These are phyloP conservation scores for Parsonsia alboflavescens DNA, from an alignment of 257 asterid species.

Conservation along the genomic window DNA sequence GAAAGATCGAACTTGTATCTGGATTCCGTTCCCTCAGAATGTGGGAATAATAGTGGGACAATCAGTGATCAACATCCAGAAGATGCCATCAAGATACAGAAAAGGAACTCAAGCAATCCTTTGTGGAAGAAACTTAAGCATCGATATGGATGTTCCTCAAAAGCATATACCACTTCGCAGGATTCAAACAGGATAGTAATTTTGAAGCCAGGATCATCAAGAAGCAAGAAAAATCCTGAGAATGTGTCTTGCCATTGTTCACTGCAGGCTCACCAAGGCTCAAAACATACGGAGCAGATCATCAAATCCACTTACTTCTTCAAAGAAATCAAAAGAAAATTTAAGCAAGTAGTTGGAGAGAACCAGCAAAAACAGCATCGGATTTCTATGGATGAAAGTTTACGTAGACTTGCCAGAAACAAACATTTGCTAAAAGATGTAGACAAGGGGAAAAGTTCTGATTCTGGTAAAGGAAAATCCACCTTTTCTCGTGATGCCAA, in stretches of 20 bases:
- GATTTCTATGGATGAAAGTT: slow-evolving; percentile 12
- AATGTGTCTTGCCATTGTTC: slow-evolving; percentile 46
- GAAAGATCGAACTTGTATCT: slow-evolving; percentile 14
- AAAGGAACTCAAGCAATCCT: slow-evolving; percentile 4
- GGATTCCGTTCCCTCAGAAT: slow-evolving; percentile 16
- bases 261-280: slow-evolving; percentile 26
- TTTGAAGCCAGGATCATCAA: slow-evolving; percentile 41
- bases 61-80: slow-evolving; percentile 14
- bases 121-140: slow-evolving; percentile 22
- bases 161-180: slow-evolving; percentile 17
- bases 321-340: slow-evolving; percentile 50
- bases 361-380: slow-evolving; percentile 19
- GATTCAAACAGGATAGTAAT: slow-evolving; percentile 46
- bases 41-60: slow-evolving; percentile 1
- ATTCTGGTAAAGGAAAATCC: slow-evolving; percentile 10
- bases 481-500: slow-evolving; percentile 18
- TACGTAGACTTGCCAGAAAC: slow-evolving; percentile 8
- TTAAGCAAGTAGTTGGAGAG: slow-evolving; percentile 49
- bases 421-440: slow-evolving; percentile 1
- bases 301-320: slow-evolving; percentile 37
- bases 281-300: slow-evolving; percentile 22
- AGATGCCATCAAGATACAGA: slow-evolving; percentile 7
- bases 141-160: slow-evolving; percentile 16
- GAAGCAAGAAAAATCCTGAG: slow-evolving; percentile 24
- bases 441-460: not conserved